Evolutionary conservation across 139 green algal species (phyloP).

Genomic region (Nannochloris sp.): DNA sequence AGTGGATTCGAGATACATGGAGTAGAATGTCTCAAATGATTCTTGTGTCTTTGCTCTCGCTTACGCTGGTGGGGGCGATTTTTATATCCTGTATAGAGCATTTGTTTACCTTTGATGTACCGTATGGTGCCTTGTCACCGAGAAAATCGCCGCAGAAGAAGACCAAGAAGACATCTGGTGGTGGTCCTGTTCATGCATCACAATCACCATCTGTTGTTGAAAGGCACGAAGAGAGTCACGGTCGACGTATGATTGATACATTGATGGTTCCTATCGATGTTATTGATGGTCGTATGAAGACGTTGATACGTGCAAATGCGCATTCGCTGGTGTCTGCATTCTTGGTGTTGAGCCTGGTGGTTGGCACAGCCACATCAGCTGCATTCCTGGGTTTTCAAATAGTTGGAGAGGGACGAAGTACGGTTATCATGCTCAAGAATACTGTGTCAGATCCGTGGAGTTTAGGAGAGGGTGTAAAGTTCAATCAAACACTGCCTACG

Average conservation of each 20-base stretch:
- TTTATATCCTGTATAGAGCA: not conserved
- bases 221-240: no score
- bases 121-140: no score
- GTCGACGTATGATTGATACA: no score
- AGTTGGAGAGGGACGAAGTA: conserved; percentile 18
- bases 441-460: conserved; percentile 23
- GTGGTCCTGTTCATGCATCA: no score
- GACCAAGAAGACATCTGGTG: no score
- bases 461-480: not conserved
- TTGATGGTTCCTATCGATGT: not conserved
- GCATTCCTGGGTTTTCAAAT: conserved; percentile 43
- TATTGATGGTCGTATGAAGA: conserved; percentile 16
- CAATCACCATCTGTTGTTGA: no score
- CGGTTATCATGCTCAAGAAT: conserved; percentile 16
- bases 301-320: conserved; percentile 20
- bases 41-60: not conserved
- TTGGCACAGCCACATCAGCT: conserved; percentile 31
- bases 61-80: not conserved
- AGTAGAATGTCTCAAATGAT: not conserved
- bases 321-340: conserved; percentile 30
- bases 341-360: conserved; percentile 31
- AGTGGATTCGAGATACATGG: conserved; percentile 1
- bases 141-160: no score
- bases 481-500: not conserved
- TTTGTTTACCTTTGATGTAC: no score